A percentile compares a stretch with the other conserved stretches of the same genome.
These are phyloP conservation scores for Coniochaeta hoffmannii DNA, from an alignment of 2,329 filamentous ascomycete genomes.

Conservation along the genomic window DNA sequence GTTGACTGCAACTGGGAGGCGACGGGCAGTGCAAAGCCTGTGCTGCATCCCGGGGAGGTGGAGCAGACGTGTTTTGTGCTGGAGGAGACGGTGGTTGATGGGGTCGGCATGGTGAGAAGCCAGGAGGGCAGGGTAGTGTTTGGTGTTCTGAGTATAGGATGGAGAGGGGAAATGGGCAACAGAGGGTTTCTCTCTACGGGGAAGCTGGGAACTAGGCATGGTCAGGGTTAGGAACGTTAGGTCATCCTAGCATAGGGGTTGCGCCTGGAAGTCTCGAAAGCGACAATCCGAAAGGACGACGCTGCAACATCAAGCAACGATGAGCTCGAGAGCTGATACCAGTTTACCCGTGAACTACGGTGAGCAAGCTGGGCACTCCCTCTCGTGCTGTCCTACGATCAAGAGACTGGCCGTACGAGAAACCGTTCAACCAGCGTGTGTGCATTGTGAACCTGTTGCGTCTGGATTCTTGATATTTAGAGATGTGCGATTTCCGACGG, in stretches of 20 bases:
- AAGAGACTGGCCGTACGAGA: no score
- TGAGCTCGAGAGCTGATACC: no score
- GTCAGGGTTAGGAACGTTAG: constrained; percentile 7
- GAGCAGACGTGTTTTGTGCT: constrained; percentile 61
- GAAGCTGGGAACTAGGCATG: constrained; percentile 54
- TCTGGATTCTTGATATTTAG: no score
- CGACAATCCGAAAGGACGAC: background rate
- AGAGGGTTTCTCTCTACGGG: constrained; percentile 82
- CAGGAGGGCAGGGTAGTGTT: constrained; percentile 51
- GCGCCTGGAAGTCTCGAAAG: background rate
- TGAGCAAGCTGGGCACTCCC: no score
- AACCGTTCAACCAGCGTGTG: no score
- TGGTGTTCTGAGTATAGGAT: constrained; percentile 78
- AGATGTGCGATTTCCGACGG: no score
- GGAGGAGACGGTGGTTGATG: constrained; percentile 31
- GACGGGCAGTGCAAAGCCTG: constrained; percentile 35
- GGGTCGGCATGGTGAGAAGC: constrained; percentile 25
- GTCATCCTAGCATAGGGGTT: background rate
- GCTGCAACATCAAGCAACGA: background rate
- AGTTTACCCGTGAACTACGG: no score
- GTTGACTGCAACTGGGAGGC: constrained; percentile 51
- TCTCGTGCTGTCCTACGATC: no score
- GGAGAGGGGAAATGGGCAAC: constrained; percentile 86
- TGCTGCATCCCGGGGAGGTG: constrained; percentile 55
- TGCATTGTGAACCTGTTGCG: no score